Conservation (phyloP, 169 alveolate genomes). For the Fabrea salina region DNA sequence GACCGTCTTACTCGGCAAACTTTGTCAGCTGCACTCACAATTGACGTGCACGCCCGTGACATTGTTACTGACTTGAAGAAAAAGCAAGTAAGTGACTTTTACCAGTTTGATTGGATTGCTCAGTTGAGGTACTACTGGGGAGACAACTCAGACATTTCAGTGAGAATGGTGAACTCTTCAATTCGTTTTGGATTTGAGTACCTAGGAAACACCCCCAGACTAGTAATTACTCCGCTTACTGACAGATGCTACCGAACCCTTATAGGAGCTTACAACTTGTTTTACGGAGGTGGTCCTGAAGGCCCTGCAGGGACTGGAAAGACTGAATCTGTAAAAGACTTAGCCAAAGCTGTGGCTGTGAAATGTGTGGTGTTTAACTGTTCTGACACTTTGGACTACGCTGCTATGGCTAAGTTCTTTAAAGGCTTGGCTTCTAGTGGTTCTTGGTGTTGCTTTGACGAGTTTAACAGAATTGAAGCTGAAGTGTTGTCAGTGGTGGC, state of each 20-base stretch:
- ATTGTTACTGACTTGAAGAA: constrained; percentile 56
- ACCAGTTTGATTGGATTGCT: constrained; percentile 84
- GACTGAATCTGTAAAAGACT: constrained; percentile 89
- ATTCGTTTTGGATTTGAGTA: constrained; percentile 76
- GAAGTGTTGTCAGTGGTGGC: constrained; percentile 92
- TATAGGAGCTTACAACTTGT: constrained; percentile 86
- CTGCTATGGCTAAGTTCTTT: constrained; percentile 85
- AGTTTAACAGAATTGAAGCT: constrained; percentile 88
- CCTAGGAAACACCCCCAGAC: constrained; percentile 67
- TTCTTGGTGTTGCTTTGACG: constrained; percentile 92
- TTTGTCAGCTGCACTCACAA: constrained; percentile 73
- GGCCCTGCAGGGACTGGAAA: constrained; percentile 95
- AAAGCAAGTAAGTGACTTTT: constrained; percentile 48
- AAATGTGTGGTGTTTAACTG: constrained; percentile 84
- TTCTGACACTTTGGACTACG: constrained; percentile 72
- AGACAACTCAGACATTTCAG: constrained; percentile 40
- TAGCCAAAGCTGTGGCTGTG: constrained; percentile 85
- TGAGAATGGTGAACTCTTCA: constrained; percentile 73
- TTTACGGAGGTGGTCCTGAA: constrained; percentile 95
- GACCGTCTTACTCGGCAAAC: constrained; percentile 34
- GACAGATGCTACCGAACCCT: constrained; percentile 89
- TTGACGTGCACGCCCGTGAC: constrained; percentile 85
- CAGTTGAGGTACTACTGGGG: constrained; percentile 82
- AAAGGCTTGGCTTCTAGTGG: constrained; percentile 86
- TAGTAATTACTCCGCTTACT: constrained; percentile 90